Evolutionary conservation across 768 basidiomycete genomes (phyloP), one percentile per base, ranked within the genome.

Genomic region (Serendipita indica): DNA sequence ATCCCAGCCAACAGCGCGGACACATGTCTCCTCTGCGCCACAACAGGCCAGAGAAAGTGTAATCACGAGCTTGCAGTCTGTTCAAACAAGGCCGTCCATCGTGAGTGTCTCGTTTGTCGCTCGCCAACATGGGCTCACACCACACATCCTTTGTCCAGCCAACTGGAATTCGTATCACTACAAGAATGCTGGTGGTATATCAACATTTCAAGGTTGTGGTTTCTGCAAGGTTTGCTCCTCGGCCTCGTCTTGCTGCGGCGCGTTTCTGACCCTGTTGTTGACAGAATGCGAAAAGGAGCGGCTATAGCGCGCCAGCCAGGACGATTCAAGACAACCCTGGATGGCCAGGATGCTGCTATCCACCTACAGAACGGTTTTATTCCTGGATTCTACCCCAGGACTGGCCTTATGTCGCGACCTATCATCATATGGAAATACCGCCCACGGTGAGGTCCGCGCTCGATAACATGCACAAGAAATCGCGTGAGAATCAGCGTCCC

Each of bases 291-390:
- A 66, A 71, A 72, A 57, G 20, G 27, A 52, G 20, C 16, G 49
- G 20, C n/a, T 33, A 30, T 27, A 60, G 35, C 22, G 30, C 52
- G 13, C 59, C 59, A 5, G 30, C 49, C 49, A 25, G n/a, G 70
- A 77, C 32, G 78, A 79, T 16, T 79, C 78, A 67, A 72, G 76
- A 63, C 67, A 90, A 89, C 65, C 78, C 77, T 33, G 88, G 88
- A 20, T 90, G 86, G 86, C 89, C 89, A 39, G 88, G 88, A 35
- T 91, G 88, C 73, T 91, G 88, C 74, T 81, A 86, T n/a, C 73
- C 86, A 0, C 88, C 88, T 1, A 71, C 70, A 28, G 64, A 73
- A 16, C 71, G 67, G 58, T 88, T 90, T 68, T 75, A 77, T 64
- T 75, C 76, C 62, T 67, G 77, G 63, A 82, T 90, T 59, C 79